These are phyloP conservation scores for Aureobasidium zeae DNA, from an alignment of 2,329 filamentous ascomycete species.

Conservation along the genomic window DNA sequence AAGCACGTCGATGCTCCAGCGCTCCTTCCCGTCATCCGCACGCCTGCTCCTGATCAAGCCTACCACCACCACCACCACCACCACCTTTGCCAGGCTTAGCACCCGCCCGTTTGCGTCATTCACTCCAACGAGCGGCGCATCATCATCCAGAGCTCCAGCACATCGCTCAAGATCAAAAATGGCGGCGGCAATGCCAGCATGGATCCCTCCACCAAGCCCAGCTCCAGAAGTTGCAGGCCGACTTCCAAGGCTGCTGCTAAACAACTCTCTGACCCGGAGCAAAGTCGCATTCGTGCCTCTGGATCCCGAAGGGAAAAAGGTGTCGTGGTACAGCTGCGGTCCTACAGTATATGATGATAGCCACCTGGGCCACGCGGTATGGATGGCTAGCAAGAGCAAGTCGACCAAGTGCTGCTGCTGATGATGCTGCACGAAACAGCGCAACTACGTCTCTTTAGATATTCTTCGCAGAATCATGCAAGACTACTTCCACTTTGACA, in stretches of 20 bases:
- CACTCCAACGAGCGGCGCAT: not conserved
- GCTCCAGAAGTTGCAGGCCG: conserved; percentile 22
- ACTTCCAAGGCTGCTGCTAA: conserved; percentile 57
- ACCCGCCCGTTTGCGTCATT: not conserved
- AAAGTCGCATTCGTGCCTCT: conserved; percentile 68
- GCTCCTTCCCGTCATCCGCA: conserved; percentile 2
- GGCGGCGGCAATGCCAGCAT: conserved; percentile 22
- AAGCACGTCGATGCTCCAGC: not conserved
- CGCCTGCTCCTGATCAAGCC: not conserved
- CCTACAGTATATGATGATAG: conserved; percentile 3
- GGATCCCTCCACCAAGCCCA: conserved; percentile 29
- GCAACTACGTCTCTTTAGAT: conserved; percentile 86
- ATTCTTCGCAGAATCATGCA: conserved; percentile 74
- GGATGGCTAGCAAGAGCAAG: too few relatives aligned
- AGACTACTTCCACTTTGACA: conserved; percentile 73
- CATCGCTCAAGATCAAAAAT: conserved; percentile 17
- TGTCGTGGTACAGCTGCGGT: conserved; percentile 84
- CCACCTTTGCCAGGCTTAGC: not conserved
- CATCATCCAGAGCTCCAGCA: conserved; percentile 15
- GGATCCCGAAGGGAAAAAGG: conserved; percentile 55
- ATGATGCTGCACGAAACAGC: too few relatives aligned
- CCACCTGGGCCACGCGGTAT: conserved; percentile 1
- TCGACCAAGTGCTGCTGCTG: too few relatives aligned
- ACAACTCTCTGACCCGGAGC: conserved; percentile 68
- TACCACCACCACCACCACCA: not conserved